Base-by-base conservation (phyloP, 495 filamentous ascomycete species). In the Penicillium samsonianum region DNA sequence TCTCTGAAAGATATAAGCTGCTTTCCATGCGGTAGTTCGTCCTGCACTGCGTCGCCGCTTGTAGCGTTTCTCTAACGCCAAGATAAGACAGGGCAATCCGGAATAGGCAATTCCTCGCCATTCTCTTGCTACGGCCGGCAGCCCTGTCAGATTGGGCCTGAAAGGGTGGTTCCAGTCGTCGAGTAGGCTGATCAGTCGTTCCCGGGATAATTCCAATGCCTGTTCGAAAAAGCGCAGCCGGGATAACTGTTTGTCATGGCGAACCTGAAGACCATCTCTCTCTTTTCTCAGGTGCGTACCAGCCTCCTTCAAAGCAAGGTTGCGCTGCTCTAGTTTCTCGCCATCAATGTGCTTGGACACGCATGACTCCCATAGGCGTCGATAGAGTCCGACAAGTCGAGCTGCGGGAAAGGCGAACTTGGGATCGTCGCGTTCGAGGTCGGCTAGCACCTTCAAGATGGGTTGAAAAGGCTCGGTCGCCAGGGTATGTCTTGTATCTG, bases 311-410 rank as follows among this genome's bases (percentile, higher is more conserved):
- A 59, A 45, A n/a, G 20, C 7, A 11, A 16, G 22, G 26, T 59
- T 59, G n/a, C 23, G 10, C 16, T 53, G 14, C n/a, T 46, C 48
- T 12, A 51, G 20, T 8, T 46, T 58, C 28, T 52, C 5, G 31
- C 30, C 25, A 43, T 58, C 48, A 38, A 50, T 43, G 37, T 58
- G 48, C 22, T 58, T 52, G 25, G 40, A 31, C 37, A 52, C 23
- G 49, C 22, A 52, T 4, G 49, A 52, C 23, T 52, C 49, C 49
- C 23, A 52, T 41, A 41, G 23, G 23, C 35, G 35, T 52, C 35
- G 49, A 30, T 52, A 52, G 49, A 42, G 35, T 41, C 35, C 22
- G n/a, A 52, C 8, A 52, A 52, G 22, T 41, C 35, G 35, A 42
- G 6, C 23, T 19, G 35, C 22, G 17, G 23, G 49, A 51, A 51